A percentile compares a stretch with the other conserved stretches of the same genome.
Evolutionary conservation across 495 filamentous ascomycete genomes (phyloP).

Genomic region (Xylaria cubensis): DNA sequence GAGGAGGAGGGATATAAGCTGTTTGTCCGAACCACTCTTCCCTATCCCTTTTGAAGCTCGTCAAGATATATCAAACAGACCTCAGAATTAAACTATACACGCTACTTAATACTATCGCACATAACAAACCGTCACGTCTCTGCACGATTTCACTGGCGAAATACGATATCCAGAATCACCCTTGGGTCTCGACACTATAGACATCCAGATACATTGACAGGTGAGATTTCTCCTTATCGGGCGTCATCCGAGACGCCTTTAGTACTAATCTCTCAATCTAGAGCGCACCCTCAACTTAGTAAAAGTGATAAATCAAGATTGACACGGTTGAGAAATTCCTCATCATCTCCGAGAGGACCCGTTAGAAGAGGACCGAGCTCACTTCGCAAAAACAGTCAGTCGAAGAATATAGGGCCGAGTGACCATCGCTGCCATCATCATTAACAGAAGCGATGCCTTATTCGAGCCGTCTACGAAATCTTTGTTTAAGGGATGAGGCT

Average conservation of each 20-base stretch:
- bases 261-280: not conserved
- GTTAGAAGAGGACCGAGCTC: not conserved
- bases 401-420: not conserved
- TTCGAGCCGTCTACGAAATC: not conserved
- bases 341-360: not conserved
- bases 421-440: not conserved
- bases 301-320: not conserved
- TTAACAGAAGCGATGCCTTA: not conserved
- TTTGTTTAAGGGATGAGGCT: constrained; percentile 5
- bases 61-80: too few relatives aligned
- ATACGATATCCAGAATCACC: not conserved
- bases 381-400: not conserved
- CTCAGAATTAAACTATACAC: not conserved
- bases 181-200: not conserved
- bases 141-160: not conserved
- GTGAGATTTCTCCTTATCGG: not conserved
- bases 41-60: not conserved
- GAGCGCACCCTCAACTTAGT: not conserved
- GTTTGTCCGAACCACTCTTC: not conserved
- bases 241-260: not conserved
- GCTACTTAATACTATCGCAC: not conserved
- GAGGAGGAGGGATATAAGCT: not conserved
- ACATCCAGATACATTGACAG: not conserved
- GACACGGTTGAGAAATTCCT: not conserved
- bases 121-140: not conserved